Conservation (phyloP, 192 early-diverging fungal genomes). For the Entomortierella chlamydospora region DNA sequence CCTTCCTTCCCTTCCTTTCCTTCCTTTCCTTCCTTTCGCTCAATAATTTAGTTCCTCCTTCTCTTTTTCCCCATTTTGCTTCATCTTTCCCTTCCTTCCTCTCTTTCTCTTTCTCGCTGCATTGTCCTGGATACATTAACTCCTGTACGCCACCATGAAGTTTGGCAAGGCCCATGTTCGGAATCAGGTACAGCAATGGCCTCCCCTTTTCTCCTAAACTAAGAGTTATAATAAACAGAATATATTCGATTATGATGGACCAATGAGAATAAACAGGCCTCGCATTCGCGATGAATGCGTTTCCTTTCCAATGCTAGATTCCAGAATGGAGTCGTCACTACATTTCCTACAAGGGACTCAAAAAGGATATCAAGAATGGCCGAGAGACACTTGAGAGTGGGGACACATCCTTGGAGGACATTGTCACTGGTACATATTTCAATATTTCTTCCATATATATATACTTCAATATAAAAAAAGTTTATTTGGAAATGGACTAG, state of each 20-base stretch:
- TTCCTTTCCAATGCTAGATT: constrained; percentile 31
- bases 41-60: background rate
- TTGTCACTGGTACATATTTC: constrained; percentile 49
- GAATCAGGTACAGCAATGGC: constrained; percentile 52
- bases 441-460: background rate
- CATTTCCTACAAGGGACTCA: constrained; percentile 77
- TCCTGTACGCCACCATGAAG: constrained; percentile 55
- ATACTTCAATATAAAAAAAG: too few relatives aligned
- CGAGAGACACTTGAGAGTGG: constrained; percentile 27
- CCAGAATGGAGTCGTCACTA: constrained; percentile 69
- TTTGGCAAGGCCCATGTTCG: constrained; percentile 64
- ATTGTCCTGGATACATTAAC: background rate
- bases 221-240: background rate
- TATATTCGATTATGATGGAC: background rate
- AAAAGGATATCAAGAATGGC: constrained; percentile 77
- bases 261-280: background rate
- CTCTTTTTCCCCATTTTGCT: background rate
- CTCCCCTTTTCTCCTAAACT: background rate
- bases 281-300: background rate
- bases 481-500: background rate
- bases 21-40: background rate
- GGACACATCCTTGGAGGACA: constrained; percentile 42
- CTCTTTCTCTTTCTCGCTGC: background rate
- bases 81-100: background rate
- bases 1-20: background rate